Percentiles rank a stretch among this genome's conserved stretches.
phyloP scores from a whole-genome alignment of 371 early-diverging fungal genomes.

The Lichtheimia ornata region DNA sequence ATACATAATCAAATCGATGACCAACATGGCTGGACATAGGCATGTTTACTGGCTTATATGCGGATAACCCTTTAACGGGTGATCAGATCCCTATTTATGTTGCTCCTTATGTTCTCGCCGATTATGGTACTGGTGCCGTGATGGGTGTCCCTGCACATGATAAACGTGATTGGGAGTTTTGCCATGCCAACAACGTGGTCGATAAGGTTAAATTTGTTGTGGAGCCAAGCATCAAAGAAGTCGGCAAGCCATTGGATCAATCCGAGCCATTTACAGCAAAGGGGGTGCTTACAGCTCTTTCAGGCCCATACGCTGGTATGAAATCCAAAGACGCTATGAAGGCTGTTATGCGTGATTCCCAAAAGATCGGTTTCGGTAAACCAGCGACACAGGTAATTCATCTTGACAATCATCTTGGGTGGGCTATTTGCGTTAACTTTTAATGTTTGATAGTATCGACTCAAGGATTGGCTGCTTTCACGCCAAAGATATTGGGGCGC shows the following conservation, averaged over 20 bases:
- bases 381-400: conserved; percentile 50
- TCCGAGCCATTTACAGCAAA: conserved; percentile 48
- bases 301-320: conserved; percentile 61
- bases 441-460: conserved; percentile 54
- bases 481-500: conserved; percentile 99
- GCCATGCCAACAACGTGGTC: conserved; percentile 47
- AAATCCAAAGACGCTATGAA: conserved; percentile 61
- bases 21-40: conserved; percentile 24
- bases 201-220: conserved; percentile 50
- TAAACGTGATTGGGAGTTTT: conserved; percentile 75
- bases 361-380: conserved; percentile 49
- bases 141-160: conserved; percentile 91
- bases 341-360: conserved; percentile 58
- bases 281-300: conserved; percentile 60
- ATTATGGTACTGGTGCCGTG: conserved; percentile 86
- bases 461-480: conserved; percentile 98
- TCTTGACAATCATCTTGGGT: background rate
- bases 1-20: background rate
- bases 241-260: conserved; percentile 14
- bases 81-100: conserved; percentile 74
- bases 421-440: no score
- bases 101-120: conserved; percentile 76
- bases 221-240: conserved; percentile 41
- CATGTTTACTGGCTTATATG: conserved; percentile 70
- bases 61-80: conserved; percentile 64